Percentiles rank a stretch among this genome's conserved stretches.
phyloP scores from a whole-genome alignment of 2,329 filamentous ascomycete genomes.

The Cytospora leucostoma region DNA sequence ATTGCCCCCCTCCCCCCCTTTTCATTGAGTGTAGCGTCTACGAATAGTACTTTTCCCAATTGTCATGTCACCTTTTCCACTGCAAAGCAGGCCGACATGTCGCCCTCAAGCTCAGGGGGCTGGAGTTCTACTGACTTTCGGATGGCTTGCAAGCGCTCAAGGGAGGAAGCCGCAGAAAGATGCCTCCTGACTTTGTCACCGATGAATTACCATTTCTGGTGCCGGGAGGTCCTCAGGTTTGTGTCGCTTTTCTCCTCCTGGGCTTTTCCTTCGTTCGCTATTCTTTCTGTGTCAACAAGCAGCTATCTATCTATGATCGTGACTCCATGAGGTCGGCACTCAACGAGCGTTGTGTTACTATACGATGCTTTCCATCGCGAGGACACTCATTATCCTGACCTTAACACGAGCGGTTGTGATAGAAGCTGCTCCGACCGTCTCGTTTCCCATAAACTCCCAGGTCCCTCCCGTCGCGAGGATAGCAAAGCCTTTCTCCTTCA shows the following conservation, averaged over 20 bases:
- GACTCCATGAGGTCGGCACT: slow-evolving; percentile 13
- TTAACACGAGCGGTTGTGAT: slow-evolving; percentile 36
- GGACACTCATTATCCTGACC: slow-evolving; percentile 31
- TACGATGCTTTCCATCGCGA: slow-evolving; percentile 24
- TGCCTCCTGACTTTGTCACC: slow-evolving; percentile 10
- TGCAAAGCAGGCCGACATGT: slow-evolving; percentile 8
- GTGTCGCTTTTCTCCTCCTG: slow-evolving; percentile 14
- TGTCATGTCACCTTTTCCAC: neutral
- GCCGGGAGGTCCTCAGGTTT: slow-evolving; percentile 19
- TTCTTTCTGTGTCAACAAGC: slow-evolving; percentile 6
- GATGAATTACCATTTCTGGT: slow-evolving; percentile 13
- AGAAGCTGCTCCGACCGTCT: slow-evolving; percentile 44
- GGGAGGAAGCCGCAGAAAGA: slow-evolving; percentile 11
- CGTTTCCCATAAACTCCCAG: slow-evolving; percentile 82
- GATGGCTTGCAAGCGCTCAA: slow-evolving; percentile 13
- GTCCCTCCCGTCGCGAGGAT: slow-evolving; percentile 76
- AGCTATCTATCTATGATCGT: slow-evolving; percentile 7
- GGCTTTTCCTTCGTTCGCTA: neutral
- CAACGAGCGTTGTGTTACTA: slow-evolving; percentile 19
- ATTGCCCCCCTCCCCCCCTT: slow-evolving; percentile 4
- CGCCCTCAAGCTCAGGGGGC: slow-evolving; percentile 17
- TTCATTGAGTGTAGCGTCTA: neutral
- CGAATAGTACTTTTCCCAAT: neutral
- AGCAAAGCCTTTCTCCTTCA: slow-evolving; percentile 66
- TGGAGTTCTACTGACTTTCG: slow-evolving; percentile 14